Evolutionary conservation across 805 yeast genomes (phyloP).

Genomic region (Saccharomycopsis sp.): DNA sequence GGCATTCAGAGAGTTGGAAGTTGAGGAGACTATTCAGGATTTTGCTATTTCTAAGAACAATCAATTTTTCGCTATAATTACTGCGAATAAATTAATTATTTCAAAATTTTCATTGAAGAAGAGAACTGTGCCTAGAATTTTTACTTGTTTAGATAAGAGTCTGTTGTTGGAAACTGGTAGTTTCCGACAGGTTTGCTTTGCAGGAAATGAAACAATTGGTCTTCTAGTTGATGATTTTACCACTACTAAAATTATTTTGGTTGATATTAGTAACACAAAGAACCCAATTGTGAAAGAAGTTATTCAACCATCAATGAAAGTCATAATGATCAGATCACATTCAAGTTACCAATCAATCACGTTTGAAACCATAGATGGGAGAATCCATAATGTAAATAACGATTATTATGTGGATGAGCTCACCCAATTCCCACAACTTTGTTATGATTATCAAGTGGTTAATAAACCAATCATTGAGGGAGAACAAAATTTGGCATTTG

Average conservation of each 20-base stretch:
- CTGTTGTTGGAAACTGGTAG: not conserved
- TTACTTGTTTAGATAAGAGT: conserved; percentile 1
- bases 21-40: conserved; percentile 50
- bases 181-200: conserved; percentile 55
- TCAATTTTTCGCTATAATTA: conserved; percentile 44
- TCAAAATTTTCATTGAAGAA: conserved; percentile 9
- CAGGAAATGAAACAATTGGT: conserved; percentile 45
- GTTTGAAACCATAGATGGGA: conserved; percentile 58
- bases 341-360: conserved; percentile 46
- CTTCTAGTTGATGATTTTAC: conserved; percentile 43
- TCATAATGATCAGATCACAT: conserved; percentile 49
- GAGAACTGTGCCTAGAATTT: conserved; percentile 6
- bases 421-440: conserved; percentile 60
- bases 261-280: conserved; percentile 38
- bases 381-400: conserved; percentile 34
- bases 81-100: conserved; percentile 4
- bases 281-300: conserved; percentile 36
- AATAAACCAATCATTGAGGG: conserved; percentile 25
- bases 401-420: conserved; percentile 28
- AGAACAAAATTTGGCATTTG: too few species aligned
- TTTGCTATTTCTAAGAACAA: conserved; percentile 59
- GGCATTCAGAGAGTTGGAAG: conserved; percentile 57
- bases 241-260: conserved; percentile 42
- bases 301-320: conserved; percentile 41
- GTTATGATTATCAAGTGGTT: conserved; percentile 49